Evolutionary conservation across 2,329 filamentous ascomycete species (phyloP).

Genomic region (Pseudomassariella vexata): DNA sequence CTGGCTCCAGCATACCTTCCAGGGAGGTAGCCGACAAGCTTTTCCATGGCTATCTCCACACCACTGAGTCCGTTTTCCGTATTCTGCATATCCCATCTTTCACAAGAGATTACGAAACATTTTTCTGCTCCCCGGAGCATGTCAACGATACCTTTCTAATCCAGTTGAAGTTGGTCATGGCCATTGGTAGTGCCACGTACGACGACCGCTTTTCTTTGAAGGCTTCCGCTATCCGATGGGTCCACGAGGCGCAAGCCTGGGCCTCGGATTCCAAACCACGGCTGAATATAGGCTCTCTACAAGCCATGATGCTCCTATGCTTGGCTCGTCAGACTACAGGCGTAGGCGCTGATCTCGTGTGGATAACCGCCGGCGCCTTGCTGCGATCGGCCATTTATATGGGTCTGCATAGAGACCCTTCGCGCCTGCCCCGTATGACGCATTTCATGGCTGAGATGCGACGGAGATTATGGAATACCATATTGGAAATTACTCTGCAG

Average conservation of each 20-base stretch:
- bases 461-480: conserved; percentile 46
- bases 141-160: conserved; percentile 42
- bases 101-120: conserved; percentile 37
- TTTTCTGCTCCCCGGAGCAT: conserved; percentile 32
- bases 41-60: conserved; percentile 42
- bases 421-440: conserved; percentile 26
- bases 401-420: conserved; percentile 45
- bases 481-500: conserved; percentile 41
- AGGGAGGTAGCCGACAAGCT: conserved; percentile 39
- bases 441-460: conserved; percentile 38
- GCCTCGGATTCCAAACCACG: conserved; percentile 45
- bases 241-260: conserved; percentile 53
- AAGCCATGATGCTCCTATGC: conserved; percentile 38
- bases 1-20: conserved; percentile 39
- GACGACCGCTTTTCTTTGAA: conserved; percentile 46
- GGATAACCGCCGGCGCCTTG: conserved; percentile 39
- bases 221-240: conserved; percentile 45
- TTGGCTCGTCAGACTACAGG: conserved; percentile 32
- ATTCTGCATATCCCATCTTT: conserved; percentile 48
- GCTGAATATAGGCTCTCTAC: conserved; percentile 43
- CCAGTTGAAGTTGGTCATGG: conserved; percentile 52
- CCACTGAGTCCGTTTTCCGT: conserved; percentile 40
- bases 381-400: conserved; percentile 41
- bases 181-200: conserved; percentile 46
- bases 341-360: conserved; percentile 39